Percentiles rank a stretch among this genome's conserved stretches.
These are phyloP conservation scores for Oryza coarctata DNA, from an alignment of 176 grass and related monocot genomes.

Conservation along the genomic window DNA sequence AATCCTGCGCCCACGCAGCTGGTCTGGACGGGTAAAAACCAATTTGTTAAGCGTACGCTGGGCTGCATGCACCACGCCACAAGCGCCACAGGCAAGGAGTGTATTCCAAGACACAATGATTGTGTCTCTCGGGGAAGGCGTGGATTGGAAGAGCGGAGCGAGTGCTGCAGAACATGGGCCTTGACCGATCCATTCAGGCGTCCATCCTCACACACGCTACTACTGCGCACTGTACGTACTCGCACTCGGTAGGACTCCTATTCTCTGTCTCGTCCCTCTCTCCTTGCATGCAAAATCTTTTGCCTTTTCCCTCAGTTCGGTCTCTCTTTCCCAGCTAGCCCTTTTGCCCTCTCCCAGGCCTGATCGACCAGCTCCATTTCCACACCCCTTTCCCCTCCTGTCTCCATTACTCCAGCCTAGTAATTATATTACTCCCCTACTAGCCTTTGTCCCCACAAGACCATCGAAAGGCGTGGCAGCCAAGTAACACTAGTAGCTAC, in stretches of 20 bases:
- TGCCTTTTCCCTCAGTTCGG: not conserved
- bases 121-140: conserved; percentile 84
- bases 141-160: conserved; percentile 70
- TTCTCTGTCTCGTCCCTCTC: conserved; percentile 48
- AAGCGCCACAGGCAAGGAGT: conserved; percentile 55
- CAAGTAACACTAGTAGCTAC: conserved; percentile 64
- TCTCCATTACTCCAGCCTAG: conserved; percentile 63
- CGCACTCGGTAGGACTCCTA: not conserved
- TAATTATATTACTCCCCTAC: conserved; percentile 86
- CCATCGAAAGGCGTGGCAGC: conserved; percentile 86
- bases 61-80: conserved; percentile 6
- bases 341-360: conserved; percentile 36
- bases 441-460: conserved; percentile 61
- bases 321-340: conserved; percentile 6
- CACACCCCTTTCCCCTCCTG: conserved; percentile 40
- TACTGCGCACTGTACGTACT: not conserved
- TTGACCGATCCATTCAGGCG: conserved; percentile 57
- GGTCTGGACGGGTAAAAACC: not conserved
- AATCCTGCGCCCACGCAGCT: conserved; percentile 45
- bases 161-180: conserved; percentile 62
- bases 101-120: conserved; percentile 99
- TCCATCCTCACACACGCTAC: not conserved
- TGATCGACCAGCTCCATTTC: conserved; percentile 59
- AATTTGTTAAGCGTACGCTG: conserved; percentile 1
- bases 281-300: conserved; percentile 45